These are phyloP conservation scores for Astragalus glycyphyllos DNA, from an alignment of 306 rosid genomes.

Conservation along the genomic window DNA sequence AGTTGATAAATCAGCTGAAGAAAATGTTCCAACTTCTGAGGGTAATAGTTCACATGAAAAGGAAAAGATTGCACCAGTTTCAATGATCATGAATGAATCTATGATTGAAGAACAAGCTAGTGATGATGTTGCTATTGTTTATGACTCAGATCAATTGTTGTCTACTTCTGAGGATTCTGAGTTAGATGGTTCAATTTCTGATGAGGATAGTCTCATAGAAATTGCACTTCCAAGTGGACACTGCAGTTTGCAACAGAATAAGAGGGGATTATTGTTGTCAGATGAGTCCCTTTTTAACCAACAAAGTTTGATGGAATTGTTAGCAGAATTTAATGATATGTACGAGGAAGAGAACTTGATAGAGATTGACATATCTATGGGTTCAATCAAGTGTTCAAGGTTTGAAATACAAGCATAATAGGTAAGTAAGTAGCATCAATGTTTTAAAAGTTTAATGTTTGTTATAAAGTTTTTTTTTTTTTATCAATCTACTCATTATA, in stretches of 20 bases:
- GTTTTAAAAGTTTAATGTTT: constrained; percentile 7
- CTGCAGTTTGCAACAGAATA: constrained; percentile 40
- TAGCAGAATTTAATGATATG: constrained; percentile 74
- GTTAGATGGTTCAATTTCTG: constrained; percentile 89
- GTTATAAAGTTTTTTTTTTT: constrained; percentile 46
- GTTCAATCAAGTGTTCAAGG: constrained; percentile 93
- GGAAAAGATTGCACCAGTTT: constrained; percentile 41
- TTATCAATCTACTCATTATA: constrained; percentile 36
- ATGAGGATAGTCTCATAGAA: constrained; percentile 94
- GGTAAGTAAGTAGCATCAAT: background rate
- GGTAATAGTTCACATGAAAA: constrained; percentile 31
- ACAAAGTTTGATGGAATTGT: constrained; percentile 61
- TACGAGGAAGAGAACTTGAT: constrained; percentile 90
- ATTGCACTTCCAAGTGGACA: constrained; percentile 77
- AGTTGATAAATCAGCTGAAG: constrained; percentile 30
- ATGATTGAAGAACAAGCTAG: background rate
- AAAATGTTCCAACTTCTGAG: constrained; percentile 18
- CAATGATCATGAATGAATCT: constrained; percentile 34
- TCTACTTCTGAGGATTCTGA: background rate
- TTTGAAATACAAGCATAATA: constrained; percentile 77
- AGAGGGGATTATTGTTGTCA: constrained; percentile 36
- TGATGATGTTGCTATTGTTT: background rate
- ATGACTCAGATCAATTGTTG: constrained; percentile 34
- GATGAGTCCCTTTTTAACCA: constrained; percentile 50
- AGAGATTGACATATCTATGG: constrained; percentile 95